Conservation (phyloP, 371 early-diverging fungal genomes). For the Umbelopsis sp. region DNA sequence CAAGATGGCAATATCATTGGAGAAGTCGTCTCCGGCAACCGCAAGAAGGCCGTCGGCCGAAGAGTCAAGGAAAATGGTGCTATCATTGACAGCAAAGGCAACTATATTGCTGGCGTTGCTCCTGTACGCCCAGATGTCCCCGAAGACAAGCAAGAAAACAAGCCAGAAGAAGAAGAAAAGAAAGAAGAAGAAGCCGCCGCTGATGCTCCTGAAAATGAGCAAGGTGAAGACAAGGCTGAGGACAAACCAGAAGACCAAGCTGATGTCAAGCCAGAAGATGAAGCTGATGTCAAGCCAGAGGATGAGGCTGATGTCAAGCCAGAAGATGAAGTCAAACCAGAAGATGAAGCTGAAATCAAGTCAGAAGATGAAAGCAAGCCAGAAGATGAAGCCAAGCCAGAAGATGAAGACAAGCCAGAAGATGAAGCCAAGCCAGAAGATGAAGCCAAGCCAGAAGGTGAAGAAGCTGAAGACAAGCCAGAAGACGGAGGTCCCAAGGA, state of each 20-base stretch:
- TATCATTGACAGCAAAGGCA: constrained; percentile 28
- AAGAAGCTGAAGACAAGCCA: too few relatives aligned
- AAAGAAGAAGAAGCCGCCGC: not conserved
- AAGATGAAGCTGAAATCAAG: too few relatives aligned
- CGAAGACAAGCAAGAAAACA: too few relatives aligned
- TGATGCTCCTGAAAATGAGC: constrained; percentile 21
- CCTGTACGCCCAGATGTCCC: not conserved
- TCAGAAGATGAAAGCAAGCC: too few relatives aligned
- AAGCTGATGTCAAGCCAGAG: constrained; percentile 11
- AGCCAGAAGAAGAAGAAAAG: not conserved
- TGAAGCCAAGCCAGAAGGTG: too few relatives aligned
- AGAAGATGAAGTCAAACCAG: too few relatives aligned
- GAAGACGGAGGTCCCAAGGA: too few relatives aligned
- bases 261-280: constrained; percentile 21
- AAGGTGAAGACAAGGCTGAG: constrained; percentile 14
- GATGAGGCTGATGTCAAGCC: constrained; percentile 21
- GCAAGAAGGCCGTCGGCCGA: constrained; percentile 25
- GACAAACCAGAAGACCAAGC: constrained; percentile 15
- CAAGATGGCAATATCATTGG: constrained; percentile 30
- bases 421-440: constrained; percentile 2
- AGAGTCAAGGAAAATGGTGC: constrained; percentile 30
- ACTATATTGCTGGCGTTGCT: constrained; percentile 32
- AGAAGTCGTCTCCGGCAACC: constrained; percentile 23
- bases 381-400: constrained; percentile 16
- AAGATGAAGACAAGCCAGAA: constrained; percentile 10